phyloP scores from a whole-genome alignment of 768 basidiomycete species.

The Lactifluus pinguis region DNA sequence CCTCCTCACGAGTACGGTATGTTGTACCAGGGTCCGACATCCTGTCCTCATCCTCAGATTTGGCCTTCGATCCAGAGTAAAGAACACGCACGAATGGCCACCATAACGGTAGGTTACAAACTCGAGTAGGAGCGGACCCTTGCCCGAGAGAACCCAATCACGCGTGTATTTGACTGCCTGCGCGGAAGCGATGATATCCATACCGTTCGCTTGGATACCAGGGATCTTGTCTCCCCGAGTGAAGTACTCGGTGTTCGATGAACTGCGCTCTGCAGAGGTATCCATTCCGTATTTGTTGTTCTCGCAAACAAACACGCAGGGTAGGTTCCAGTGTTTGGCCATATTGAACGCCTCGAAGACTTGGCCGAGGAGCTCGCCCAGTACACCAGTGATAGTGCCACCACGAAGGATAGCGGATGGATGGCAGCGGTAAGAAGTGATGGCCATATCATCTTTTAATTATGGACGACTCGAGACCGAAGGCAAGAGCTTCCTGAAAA shows the following conservation, averaged over 20 bases:
- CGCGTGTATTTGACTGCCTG: conserved; percentile 80
- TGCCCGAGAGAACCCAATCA: conserved; percentile 77
- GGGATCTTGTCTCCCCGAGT: conserved; percentile 97
- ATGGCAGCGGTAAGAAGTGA: conserved; percentile 96
- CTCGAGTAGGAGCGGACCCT: conserved; percentile 89
- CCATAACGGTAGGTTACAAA: conserved; percentile 99
- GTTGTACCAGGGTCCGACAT: conserved; percentile 99
- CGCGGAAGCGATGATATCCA: conserved; percentile 91
- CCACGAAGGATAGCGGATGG: conserved; percentile 95
- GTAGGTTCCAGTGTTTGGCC: conserved; percentile 96
- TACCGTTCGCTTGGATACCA: conserved; percentile 94
- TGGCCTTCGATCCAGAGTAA: neutral
- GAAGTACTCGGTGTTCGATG: conserved; percentile 91
- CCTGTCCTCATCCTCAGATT: conserved; percentile 27
- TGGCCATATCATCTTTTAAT: conserved; percentile 78
- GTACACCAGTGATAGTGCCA: conserved; percentile 82
- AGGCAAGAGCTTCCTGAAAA: conserved; percentile 88
- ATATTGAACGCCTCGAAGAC: conserved; percentile 99
- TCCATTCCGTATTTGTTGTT: conserved; percentile 99
- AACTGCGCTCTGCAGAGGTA: conserved; percentile 88
- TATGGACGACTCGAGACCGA: conserved; percentile 87
- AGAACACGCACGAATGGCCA: conserved; percentile 77
- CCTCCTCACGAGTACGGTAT: conserved; percentile 97
- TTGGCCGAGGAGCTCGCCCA: conserved; percentile 90
- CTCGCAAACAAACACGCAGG: conserved; percentile 91